Base-by-base conservation (phyloP, 805 yeast genomes). In the Ogataea henricii region DNA sequence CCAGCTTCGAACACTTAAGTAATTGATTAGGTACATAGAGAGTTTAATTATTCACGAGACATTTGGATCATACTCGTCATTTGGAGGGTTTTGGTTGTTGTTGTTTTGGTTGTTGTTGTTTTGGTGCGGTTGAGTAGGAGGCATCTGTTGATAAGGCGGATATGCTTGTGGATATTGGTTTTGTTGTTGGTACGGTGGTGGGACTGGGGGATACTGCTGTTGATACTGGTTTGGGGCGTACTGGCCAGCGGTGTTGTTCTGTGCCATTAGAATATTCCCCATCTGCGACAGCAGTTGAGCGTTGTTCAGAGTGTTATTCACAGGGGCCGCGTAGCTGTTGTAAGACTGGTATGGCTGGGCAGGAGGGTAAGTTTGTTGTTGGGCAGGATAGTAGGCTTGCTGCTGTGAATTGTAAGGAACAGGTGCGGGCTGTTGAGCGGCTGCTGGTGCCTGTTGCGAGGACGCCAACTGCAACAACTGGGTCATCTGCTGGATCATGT, bases 41-140 rank as follows among this genome's bases (percentile, higher is more conserved):
- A 25, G 27, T 40, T 22, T 46, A 22, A 30, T 33, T 39, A 27
- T 32, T 39, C 16, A 32, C 4, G 17, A 10, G 17, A 27, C 36
- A 38, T 45, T 22, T 16, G 66, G 66, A 42, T 57, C 62, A 46
- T 63, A 61, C 4, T 45, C 58, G 25, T 59, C 62, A 26, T 57
- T 57, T 8, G 35, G 20, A 32, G 6, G n/a, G 29, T 38, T 16
- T 3, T 20, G 23, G 14, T 27, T 13, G n/a, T n/a, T n/a, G n/a
- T n/a, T n/a, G n/a, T n/a, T n/a, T n/a, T n/a, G n/a, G 29, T 38
- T 16, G 4, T 20, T 13, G 14, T 27, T 13, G n/a, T 27, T 27
- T 27, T 27, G 30, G 4, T 27, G 30, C 10, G 8, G 8, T 27
- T 27, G 30, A 27, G 10, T 4, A 27, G 10, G 4, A 6, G 30